phyloP scores from a whole-genome alignment of 345 rosid species.

The Moricandia arvensis region DNA sequence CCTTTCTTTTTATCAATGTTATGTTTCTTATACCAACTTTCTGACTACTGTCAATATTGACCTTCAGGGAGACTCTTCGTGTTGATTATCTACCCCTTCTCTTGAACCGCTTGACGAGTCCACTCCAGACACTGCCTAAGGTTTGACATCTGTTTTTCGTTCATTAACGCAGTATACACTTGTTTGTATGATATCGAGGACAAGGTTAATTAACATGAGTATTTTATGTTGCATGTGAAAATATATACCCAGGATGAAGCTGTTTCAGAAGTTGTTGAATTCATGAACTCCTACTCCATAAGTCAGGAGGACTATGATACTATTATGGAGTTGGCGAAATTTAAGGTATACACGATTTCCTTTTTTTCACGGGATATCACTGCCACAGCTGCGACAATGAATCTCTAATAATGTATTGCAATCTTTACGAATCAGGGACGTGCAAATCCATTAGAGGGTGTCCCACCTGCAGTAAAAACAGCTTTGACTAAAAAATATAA shows the following conservation, averaged over 20 bases:
- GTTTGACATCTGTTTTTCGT: slow-evolving; percentile 35
- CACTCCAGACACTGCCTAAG: slow-evolving; percentile 79
- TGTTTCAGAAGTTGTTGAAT: slow-evolving; percentile 75
- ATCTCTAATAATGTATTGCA: slow-evolving; percentile 12
- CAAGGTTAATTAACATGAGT: neutral
- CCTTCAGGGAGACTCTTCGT: slow-evolving; percentile 70
- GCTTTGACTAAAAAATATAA: slow-evolving; percentile 88
- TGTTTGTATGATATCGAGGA: neutral
- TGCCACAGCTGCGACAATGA: neutral
- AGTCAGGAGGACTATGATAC: slow-evolving; percentile 88
- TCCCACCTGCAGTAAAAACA: slow-evolving; percentile 76
- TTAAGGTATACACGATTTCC: slow-evolving; percentile 50
- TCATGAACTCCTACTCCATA: slow-evolving; percentile 86
- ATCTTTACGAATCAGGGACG: slow-evolving; percentile 53
- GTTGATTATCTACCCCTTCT: slow-evolving; percentile 70
- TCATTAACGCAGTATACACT: neutral
- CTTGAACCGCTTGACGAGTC: slow-evolving; percentile 69
- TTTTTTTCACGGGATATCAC: neutral
- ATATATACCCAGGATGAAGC: slow-evolving; percentile 75
- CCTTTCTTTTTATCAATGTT: neutral
- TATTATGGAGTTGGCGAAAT: slow-evolving; percentile 71
- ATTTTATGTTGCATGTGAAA: slow-evolving; percentile 9
- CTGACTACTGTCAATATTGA: slow-evolving; percentile 21
- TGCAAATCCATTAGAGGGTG: slow-evolving; percentile 81
- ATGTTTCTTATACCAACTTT: neutral